Conservation (phyloP, 805 yeast genomes). For the Jamesozyma spencerorum region DNA sequence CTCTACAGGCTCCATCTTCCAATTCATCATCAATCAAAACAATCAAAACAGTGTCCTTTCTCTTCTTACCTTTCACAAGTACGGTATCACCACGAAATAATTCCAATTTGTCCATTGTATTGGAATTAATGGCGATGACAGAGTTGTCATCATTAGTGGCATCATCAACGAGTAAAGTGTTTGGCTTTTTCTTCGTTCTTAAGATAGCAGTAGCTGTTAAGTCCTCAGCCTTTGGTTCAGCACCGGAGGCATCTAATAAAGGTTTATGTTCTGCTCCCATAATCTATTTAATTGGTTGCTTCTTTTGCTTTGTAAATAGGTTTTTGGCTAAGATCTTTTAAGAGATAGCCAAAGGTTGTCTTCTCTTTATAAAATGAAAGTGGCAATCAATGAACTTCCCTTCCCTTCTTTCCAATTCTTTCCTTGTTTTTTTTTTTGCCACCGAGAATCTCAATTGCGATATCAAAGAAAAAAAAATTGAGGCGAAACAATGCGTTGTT, state of each 20-base stretch:
- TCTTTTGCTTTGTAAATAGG: too few species aligned
- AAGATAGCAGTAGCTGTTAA: constrained; percentile 94
- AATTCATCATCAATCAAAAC: constrained; percentile 94
- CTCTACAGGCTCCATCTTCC: constrained; percentile 88
- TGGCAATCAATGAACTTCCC: background rate
- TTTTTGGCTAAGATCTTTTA: too few species aligned
- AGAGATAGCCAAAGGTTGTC: background rate
- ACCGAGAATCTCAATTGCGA: background rate
- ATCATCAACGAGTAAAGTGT: constrained; percentile 90
- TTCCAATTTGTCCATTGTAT: constrained; percentile 90
- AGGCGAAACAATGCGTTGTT: too few species aligned
- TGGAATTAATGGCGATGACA: constrained; percentile 87
- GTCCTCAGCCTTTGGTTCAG: constrained; percentile 46
- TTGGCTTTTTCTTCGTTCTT: constrained; percentile 95
- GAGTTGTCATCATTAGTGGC: constrained; percentile 97
- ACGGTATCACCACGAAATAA: constrained; percentile 98
- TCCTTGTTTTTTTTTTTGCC: constrained; percentile 3
- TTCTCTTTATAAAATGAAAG: background rate
- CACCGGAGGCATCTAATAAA: constrained; percentile 60
- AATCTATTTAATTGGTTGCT: background rate
- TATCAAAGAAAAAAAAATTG: background rate
- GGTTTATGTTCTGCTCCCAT: constrained; percentile 35
- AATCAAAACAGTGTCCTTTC: constrained; percentile 93
- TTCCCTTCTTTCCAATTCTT: constrained; percentile 1
- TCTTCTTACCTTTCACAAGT: constrained; percentile 92